A percentile compares a stretch with the other conserved stretches of the same genome.
These are phyloP conservation scores for Oryza coarctata DNA, from an alignment of 176 grass and related monocot genomes.

Conservation along the genomic window DNA sequence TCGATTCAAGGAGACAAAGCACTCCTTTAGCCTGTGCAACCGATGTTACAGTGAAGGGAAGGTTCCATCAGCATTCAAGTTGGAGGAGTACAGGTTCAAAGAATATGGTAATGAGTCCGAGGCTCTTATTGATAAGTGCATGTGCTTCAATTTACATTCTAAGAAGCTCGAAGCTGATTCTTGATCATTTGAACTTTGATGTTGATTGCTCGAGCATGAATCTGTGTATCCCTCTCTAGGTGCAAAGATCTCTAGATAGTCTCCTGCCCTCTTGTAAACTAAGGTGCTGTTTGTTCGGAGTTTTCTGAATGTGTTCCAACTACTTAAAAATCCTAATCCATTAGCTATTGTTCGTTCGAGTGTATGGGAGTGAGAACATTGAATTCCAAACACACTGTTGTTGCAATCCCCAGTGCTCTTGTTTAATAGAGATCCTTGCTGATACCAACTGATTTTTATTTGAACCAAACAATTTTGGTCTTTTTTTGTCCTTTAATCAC, in stretches of 20 bases:
- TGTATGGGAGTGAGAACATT: slow-evolving; percentile 40
- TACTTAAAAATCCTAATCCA: slow-evolving; percentile 20
- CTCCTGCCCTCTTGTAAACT: slow-evolving; percentile 59
- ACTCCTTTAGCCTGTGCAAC: slow-evolving; percentile 81
- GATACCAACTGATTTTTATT: slow-evolving; percentile 4
- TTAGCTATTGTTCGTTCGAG: slow-evolving; percentile 25
- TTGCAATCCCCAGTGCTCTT: not conserved
- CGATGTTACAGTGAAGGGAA: slow-evolving; percentile 97
- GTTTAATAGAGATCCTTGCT: slow-evolving; percentile 16
- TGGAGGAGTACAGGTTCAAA: slow-evolving; percentile 94
- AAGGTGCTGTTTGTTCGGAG: slow-evolving; percentile 31
- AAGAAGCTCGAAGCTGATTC: slow-evolving; percentile 58
- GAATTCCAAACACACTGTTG: slow-evolving; percentile 39
- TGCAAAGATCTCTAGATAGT: slow-evolving; percentile 54
- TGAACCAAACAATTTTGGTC: not conserved
- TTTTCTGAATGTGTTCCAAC: slow-evolving; percentile 31
- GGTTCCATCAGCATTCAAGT: slow-evolving; percentile 79
- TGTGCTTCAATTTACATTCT: slow-evolving; percentile 83
- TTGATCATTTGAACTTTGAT: slow-evolving; percentile 42
- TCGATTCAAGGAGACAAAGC: slow-evolving; percentile 88
- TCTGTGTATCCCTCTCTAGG: slow-evolving; percentile 49
- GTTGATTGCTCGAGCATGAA: slow-evolving; percentile 11
- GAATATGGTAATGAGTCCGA: slow-evolving; percentile 83
- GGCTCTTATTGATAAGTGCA: slow-evolving; percentile 75
- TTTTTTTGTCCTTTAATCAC: slow-evolving; percentile 4